These are phyloP conservation scores for Candida sanyiensis DNA, from an alignment of 805 yeast species.

Conservation along the genomic window DNA sequence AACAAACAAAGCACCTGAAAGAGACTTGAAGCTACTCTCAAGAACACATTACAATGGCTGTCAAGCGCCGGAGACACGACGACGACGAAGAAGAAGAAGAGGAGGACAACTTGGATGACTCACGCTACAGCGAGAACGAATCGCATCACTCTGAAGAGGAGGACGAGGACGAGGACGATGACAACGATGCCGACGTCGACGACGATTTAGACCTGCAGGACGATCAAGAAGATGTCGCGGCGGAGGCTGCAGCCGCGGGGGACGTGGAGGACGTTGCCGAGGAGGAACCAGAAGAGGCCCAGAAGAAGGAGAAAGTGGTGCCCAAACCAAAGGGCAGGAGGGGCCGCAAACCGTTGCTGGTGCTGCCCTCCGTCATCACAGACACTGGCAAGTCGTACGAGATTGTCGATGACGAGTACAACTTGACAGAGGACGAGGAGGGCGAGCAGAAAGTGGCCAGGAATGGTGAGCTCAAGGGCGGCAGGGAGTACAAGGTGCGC, in stretches of 20 bases:
- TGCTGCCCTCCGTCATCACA: conserved; percentile 40
- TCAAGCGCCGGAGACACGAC: conserved; percentile 1
- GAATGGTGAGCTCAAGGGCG: conserved; percentile 64
- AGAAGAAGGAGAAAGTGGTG: conserved; percentile 17
- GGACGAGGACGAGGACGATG: not conserved
- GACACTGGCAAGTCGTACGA: conserved; percentile 63
- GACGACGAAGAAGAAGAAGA: not conserved
- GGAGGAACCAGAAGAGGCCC: conserved; percentile 22
- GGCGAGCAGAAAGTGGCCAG: conserved; percentile 72
- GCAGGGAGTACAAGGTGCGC: conserved; percentile 66
- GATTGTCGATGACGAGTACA: conserved; percentile 71
- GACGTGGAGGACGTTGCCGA: conserved; percentile 16
- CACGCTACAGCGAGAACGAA: conserved; percentile 1
- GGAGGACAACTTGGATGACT: not conserved
- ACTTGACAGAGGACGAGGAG: conserved; percentile 65
- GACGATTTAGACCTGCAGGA: not conserved
- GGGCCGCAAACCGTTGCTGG: conserved; percentile 35
- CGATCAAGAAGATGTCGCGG: not conserved
- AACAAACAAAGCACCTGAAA: conserved; percentile 1
- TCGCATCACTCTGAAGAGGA: conserved; percentile 1
- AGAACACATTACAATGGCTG: not conserved
- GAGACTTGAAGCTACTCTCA: too few species aligned
- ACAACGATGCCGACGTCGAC: not conserved
- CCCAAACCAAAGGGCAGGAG: conserved; percentile 30
- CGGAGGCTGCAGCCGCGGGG: conserved; percentile 1